Base-by-base conservation (phyloP, 176 grass and related monocot genomes). In the Hordeum marinum region DNA sequence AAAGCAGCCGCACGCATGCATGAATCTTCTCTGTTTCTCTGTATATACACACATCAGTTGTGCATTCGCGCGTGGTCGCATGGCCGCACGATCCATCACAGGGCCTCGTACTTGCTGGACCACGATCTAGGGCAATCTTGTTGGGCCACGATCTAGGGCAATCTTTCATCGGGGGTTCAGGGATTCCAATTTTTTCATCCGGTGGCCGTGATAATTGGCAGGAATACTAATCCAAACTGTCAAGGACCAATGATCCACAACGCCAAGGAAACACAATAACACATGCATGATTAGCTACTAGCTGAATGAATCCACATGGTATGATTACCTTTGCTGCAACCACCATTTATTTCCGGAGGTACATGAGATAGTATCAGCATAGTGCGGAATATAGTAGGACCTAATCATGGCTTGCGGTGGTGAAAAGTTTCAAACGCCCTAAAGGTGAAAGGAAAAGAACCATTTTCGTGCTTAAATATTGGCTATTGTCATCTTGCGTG, bases 391-490 rank as follows among this genome's bases (percentile, higher is more conserved):
- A 26, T 83, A 67, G 65, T 86, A 86, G 43, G 66, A 79, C 88
- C 72, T 86, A 90, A 87, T 89, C 62, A 85, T 90, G 81, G 62
- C 61, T 26, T 76, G 75, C 76, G 85, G 80, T 84, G 75, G 48
- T 15, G 68, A 84, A 90, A 87, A 83, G 89, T 34, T 84, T 2
- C 68, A 32, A 60, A 20, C 41, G 75, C 85, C 41, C 60, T 31
- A 18, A 74, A 45, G 65, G 1, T 5, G 0, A 10, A n/a, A 14
- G 21, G 2, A 57, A 86, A 15, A 63, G 35, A 10, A 27, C 29
- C 55, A 27, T 43, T 36, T n/a, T 46, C 26, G 58, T 65, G 59
- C 84, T 25, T 70, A 83, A 75, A 86, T 83, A 82, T 72, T 82
- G 45, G 45, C 21, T 59, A 35, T 64, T 86, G 80, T 87, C 74